Evolutionary conservation across 163 green algal species (phyloP), one percentile per base, ranked within the genome.

Genomic region (Scenedesmus sp.): DNA sequence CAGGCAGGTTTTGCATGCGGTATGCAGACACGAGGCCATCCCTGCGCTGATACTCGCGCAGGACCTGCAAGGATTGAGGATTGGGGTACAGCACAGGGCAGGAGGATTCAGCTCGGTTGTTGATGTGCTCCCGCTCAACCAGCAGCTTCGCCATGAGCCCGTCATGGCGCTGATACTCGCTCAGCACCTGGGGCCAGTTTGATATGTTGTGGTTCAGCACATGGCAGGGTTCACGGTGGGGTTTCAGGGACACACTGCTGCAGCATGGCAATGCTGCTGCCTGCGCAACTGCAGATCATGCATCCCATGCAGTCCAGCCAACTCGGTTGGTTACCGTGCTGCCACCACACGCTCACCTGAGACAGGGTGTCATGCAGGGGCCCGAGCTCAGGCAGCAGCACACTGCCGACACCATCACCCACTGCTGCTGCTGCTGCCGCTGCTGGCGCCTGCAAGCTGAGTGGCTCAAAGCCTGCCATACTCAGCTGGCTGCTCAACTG

Each of bases 401-500:
- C 76, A 84, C 76, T 18, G 82, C 6, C 83, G 23, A 64, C 12
- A 64, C 18, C 86, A 46, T 56, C 86, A 56, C 59, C 60, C 5
- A 13, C 23, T 88, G 84, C 57, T 89, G 84, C 62, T 89, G 60
- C 84, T 56, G 76, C 74, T 81, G 23, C 56, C 54, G 56, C 70
- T 23, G 20, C 23, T 66, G 3, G 55, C 57, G 74, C 54, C 74
- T 46, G 62, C 10, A 92, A 9, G n/a, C 12, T 52, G 34, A 92
- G 73, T 60, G 57, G 23, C 1, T 66, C 62, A 70, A 92, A 92
- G 18, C 88, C 88, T 16, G 79, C 62, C 54, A 64, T 62, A 26
- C n/a, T 88, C 57, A 92, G 60, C 88, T 88, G 77, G 52, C 46
- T 82, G 59, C 81, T 92, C 54, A 92, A 34, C 3, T 70, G 46